Base-by-base conservation (phyloP, 179 eudicot species). In the Camellia oleifera region DNA sequence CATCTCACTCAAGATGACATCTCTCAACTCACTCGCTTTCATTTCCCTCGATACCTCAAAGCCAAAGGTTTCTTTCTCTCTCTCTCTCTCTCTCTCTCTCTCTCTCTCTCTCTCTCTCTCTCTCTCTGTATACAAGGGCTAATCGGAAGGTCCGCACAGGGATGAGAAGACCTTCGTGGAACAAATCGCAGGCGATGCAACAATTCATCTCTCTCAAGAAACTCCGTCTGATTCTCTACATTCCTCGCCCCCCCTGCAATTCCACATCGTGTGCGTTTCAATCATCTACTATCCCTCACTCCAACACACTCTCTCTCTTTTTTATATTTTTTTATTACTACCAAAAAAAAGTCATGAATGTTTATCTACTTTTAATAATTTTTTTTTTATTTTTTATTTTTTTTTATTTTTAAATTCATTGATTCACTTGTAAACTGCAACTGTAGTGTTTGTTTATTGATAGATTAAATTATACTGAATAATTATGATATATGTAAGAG, bases 101-200 rank as follows among this genome's bases (percentile, higher is more conserved):
- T 48, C 52, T 65, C 20, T 42, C 3, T 74, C 68, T 75, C 44
- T 54, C 26, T 74, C 50, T 46, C 8, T 7, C 7, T 48, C 4
- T 7, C 23, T 42, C 5, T 64, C 53, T 64, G 8, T 48, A 1
- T 26, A 26, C 32, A 26, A 26, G 32, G 52, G 52, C 52, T 48
- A 64, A 74, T 64, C 52, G 61, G 60, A 69, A 2, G 32, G 57
- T 23, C 54, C 74, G 76, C 81, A 63, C 82, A 94, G 98, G 99
- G 46, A 95, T 95, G 98, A 79, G 99, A 65, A 82, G 97, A 65
- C 99, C 99, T 57, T 95, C 98, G 54, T 95, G 99, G 98, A 95
- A 95, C 90, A 95, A 95, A 88, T 95, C 97, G 18, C 98, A 95
- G 88, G 99, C 98, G 89, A 94, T 94, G 80, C 99, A 95, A 81